Conservation (phyloP, 495 filamentous ascomycete species). For the Neurospora pannonica region DNA sequence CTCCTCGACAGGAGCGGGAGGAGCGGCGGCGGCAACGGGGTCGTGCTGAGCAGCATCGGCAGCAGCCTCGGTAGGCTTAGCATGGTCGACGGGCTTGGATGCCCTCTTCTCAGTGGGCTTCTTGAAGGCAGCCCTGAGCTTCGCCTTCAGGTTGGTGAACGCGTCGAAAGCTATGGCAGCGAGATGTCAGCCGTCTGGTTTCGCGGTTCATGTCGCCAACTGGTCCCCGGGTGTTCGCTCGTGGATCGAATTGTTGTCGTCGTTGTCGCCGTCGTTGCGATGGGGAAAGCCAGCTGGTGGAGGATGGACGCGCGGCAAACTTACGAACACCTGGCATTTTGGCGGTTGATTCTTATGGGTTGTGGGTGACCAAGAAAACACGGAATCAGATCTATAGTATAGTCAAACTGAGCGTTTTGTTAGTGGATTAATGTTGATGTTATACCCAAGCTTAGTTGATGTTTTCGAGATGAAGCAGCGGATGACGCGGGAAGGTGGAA, state of each 20-base stretch:
- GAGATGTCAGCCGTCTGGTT: not conserved
- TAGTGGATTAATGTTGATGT: not conserved
- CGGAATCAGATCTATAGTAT: not conserved
- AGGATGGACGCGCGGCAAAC: not conserved
- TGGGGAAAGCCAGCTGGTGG: not conserved
- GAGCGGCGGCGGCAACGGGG: constrained; percentile 2
- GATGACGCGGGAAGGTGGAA: not conserved
- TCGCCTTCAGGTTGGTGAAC: constrained; percentile 24
- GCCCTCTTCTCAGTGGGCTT: constrained; percentile 16
- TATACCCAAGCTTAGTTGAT: not conserved
- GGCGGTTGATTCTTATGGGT: constrained; percentile 1
- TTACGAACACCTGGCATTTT: constrained; percentile 14
- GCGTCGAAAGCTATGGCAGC: constrained; percentile 15
- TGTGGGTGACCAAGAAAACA: not conserved
- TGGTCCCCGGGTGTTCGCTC: not conserved
- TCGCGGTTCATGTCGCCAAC: not conserved
- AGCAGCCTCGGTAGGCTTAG: constrained; percentile 5
- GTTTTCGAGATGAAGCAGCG: not conserved
- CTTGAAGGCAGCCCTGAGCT: constrained; percentile 30
- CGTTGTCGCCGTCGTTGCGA: not conserved
- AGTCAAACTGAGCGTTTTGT: not conserved
- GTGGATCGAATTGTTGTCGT: not conserved
- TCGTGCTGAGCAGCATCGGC: constrained; percentile 1
- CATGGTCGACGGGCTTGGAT: constrained; percentile 1
- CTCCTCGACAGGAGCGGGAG: constrained; percentile 4